A percentile compares a stretch with the other conserved stretches of the same genome.
Evolutionary conservation across 2,329 filamentous ascomycete species (phyloP).

Genomic region (Biscogniauxia sp.): DNA sequence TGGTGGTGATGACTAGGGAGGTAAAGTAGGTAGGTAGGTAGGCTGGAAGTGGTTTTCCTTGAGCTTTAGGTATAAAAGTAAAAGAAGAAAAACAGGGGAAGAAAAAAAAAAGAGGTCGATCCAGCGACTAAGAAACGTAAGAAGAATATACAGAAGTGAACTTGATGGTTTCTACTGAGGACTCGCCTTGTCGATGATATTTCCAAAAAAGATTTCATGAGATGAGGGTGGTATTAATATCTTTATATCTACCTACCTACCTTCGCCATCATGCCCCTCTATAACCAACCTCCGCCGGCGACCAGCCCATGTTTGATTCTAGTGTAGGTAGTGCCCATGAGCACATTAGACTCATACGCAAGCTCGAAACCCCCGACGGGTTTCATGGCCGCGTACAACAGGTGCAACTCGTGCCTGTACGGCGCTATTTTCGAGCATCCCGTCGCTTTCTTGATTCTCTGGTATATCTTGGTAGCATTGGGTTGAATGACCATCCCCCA

Average conservation of each 20-base stretch:
- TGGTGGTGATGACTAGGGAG: neutral
- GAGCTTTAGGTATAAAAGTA: neutral
- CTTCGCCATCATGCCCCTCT: neutral
- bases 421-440: neutral
- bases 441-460: neutral
- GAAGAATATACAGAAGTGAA: slow-evolving; percentile 2
- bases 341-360: neutral
- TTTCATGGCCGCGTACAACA: neutral
- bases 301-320: neutral
- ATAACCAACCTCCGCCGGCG: neutral
- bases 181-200: neutral
- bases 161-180: neutral
- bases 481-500: neutral
- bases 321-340: neutral
- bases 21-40: too few relatives aligned
- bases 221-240: neutral
- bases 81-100: neutral
- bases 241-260: neutral
- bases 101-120: slow-evolving; percentile 4
- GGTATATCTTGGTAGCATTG: neutral
- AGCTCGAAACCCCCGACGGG: neutral
- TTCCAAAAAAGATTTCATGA: neutral
- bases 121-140: slow-evolving; percentile 10
- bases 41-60: too few relatives aligned
- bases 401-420: neutral